A percentile compares a stretch with the other conserved stretches of the same genome.
phyloP scores from a whole-genome alignment of 345 rosid species.

The Eucalyptus curtisii region DNA sequence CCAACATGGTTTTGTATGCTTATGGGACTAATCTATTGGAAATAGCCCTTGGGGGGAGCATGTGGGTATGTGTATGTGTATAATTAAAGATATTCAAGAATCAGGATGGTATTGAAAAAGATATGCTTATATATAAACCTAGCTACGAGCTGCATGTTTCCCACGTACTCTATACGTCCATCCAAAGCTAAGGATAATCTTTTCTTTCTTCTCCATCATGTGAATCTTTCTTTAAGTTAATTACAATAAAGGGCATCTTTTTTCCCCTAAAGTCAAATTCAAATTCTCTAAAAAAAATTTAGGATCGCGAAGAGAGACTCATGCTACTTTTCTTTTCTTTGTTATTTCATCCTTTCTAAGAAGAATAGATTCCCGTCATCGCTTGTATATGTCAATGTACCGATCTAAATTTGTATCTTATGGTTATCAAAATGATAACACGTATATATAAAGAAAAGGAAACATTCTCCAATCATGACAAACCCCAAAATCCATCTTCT shows the following conservation, averaged over 20 bases:
- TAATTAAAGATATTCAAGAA: background rate
- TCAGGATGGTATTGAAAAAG: background rate
- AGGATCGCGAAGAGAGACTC: background rate
- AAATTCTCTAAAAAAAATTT: background rate
- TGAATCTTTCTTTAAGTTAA: background rate
- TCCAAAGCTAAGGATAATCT: background rate
- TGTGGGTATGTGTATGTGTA: background rate
- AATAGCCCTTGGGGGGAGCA: background rate
- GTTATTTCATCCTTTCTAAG: background rate
- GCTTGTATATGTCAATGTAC: background rate
- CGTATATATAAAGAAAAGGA: background rate
- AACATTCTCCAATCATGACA: background rate
- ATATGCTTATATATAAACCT: background rate
- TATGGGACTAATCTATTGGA: background rate
- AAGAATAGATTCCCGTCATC: background rate
- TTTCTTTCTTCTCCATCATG: background rate
- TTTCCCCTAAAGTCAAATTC: background rate
- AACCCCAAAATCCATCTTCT: background rate
- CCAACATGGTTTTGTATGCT: background rate
- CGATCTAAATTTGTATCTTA: background rate
- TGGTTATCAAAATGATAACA: background rate
- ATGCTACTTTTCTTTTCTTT: background rate
- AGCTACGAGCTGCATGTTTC: background rate
- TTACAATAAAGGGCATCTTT: background rate
- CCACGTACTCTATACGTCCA: background rate